A percentile compares a stretch with the other conserved stretches of the same genome.
Evolutionary conservation across 2,329 filamentous ascomycete species (phyloP).

Genomic region (Penicillium sclerotigenum): DNA sequence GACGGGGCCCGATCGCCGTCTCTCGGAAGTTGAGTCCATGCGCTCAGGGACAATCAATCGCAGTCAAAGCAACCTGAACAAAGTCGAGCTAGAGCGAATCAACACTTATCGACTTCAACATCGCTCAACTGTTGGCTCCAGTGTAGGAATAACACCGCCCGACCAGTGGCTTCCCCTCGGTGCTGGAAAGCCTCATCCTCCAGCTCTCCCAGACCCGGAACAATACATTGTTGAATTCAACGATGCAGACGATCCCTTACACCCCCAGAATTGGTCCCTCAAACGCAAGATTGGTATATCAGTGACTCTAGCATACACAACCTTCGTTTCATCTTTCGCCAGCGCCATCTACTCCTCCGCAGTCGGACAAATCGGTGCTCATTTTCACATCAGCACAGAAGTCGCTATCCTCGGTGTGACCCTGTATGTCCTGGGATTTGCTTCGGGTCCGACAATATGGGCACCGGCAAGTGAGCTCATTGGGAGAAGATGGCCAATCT

Average conservation of each 20-base stretch:
- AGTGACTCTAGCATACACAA: conserved; percentile 42
- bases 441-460: conserved; percentile 61
- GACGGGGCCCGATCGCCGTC: background rate
- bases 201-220: conserved; percentile 49
- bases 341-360: conserved; percentile 67
- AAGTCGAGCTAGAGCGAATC: conserved; percentile 30
- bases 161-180: conserved; percentile 31
- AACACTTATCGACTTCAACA: conserved; percentile 29
- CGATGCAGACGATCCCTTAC: conserved; percentile 49
- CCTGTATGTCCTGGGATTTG: conserved; percentile 53
- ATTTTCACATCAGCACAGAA: conserved; percentile 48
- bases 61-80: conserved; percentile 18
- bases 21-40: background rate
- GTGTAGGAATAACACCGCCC: conserved; percentile 10
- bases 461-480: conserved; percentile 61
- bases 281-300: conserved; percentile 40
- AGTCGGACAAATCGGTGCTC: conserved; percentile 51
- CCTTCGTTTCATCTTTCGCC: conserved; percentile 51
- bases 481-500: conserved; percentile 54
- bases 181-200: conserved; percentile 30
- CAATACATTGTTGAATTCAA: conserved; percentile 57
- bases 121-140: conserved; percentile 27
- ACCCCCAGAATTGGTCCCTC: conserved; percentile 52
- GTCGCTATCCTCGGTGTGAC: conserved; percentile 48
- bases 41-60: conserved; percentile 14